A percentile compares a stretch with the other conserved stretches of the same genome.
Conservation (phyloP, 495 filamentous ascomycete species). For the Tuber microsphaerosporum region DNA sequence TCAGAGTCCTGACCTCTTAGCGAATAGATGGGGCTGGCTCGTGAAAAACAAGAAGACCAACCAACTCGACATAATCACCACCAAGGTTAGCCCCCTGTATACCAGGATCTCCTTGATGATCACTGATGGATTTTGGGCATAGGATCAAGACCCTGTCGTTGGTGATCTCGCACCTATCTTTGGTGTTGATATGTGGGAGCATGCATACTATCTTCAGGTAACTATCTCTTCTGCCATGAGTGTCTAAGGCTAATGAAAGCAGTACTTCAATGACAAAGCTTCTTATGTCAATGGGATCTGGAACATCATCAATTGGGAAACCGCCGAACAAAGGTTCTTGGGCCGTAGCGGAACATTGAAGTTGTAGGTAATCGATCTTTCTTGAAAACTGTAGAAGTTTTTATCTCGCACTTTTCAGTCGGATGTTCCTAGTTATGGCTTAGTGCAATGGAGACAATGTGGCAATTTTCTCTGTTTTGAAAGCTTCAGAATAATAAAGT, state of each 20-base stretch:
- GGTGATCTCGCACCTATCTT: conserved; percentile 71
- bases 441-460: background rate
- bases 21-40: conserved; percentile 71
- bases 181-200: conserved; percentile 97
- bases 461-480: background rate
- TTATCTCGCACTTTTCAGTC: background rate
- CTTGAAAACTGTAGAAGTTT: background rate
- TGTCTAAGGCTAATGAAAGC: conserved; percentile 49
- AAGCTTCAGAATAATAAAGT: background rate
- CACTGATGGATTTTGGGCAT: background rate
- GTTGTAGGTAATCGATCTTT: conserved; percentile 4
- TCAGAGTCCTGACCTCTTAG: background rate
- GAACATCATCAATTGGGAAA: conserved; percentile 97
- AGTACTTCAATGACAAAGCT: conserved; percentile 92
- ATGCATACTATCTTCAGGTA: conserved; percentile 59
- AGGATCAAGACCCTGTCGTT: conserved; percentile 85
- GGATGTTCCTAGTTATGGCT: background rate
- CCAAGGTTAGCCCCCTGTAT: conserved; percentile 45
- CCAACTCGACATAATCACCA: conserved; percentile 67
- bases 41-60: conserved; percentile 80
- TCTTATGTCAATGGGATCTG: conserved; percentile 94
- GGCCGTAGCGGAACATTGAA: conserved; percentile 5
- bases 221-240: background rate
- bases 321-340: conserved; percentile 71
- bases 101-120: background rate